Percentiles rank a stretch among this genome's conserved stretches.
phyloP scores from a whole-genome alignment of 2,329 filamentous ascomycete species.

The Alternaria consortialis region DNA sequence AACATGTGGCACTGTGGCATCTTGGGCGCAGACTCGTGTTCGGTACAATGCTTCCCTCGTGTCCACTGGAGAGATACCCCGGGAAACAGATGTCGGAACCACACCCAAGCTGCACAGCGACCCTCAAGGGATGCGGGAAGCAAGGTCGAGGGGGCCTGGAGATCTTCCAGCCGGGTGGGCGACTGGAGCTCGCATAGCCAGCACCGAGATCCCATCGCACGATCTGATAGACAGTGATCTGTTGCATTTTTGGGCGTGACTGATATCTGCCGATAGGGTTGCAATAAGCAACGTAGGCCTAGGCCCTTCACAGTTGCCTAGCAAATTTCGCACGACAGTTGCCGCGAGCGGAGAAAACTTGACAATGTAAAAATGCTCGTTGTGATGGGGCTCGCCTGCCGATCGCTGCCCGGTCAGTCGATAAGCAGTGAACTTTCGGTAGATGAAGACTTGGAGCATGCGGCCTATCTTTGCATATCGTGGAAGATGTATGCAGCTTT shows the following conservation, averaged over 20 bases:
- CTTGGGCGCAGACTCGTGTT: slow-evolving; percentile 26
- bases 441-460: neutral
- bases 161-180: slow-evolving; percentile 41
- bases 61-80: slow-evolving; percentile 2
- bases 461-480: neutral
- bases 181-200: slow-evolving; percentile 18
- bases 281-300: slow-evolving; percentile 13
- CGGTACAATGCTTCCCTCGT: slow-evolving; percentile 22
- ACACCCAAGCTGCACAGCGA: slow-evolving; percentile 37
- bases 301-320: slow-evolving; percentile 18
- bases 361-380: slow-evolving; percentile 33
- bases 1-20: slow-evolving; percentile 32
- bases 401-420: slow-evolving; percentile 35
- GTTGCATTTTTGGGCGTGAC: neutral
- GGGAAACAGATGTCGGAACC: slow-evolving; percentile 19
- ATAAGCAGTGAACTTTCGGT: slow-evolving; percentile 11
- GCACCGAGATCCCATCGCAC: slow-evolving; percentile 13
- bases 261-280: slow-evolving; percentile 6
- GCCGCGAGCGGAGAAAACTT: slow-evolving; percentile 19
- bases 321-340: slow-evolving; percentile 19
- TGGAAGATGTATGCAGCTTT: slow-evolving; percentile 4
- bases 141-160: slow-evolving; percentile 51
- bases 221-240: slow-evolving; percentile 6
- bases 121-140: slow-evolving; percentile 50
- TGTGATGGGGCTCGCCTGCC: slow-evolving; percentile 30